Percentiles rank a stretch among this genome's conserved stretches.
These are phyloP conservation scores for Solanum raphanifolium DNA, from an alignment of 257 asterid genomes.

Conservation along the genomic window DNA sequence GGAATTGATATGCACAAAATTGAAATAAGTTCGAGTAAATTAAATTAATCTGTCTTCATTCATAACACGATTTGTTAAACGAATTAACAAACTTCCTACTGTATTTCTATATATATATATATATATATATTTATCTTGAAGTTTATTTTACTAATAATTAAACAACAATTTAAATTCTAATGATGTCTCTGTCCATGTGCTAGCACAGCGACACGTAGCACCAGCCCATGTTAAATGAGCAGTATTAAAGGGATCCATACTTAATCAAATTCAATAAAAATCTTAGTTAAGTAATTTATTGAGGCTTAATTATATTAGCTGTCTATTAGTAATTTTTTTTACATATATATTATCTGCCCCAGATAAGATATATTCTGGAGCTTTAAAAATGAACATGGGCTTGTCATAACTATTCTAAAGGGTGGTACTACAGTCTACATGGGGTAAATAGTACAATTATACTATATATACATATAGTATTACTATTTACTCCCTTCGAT, in stretches of 20 bases:
- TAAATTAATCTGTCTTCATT: not conserved
- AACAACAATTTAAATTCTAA: not conserved
- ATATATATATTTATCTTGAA: not conserved
- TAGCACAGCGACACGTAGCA: not conserved
- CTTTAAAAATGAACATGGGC: not conserved
- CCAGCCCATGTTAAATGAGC: not conserved
- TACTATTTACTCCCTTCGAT: not conserved
- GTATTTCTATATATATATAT: not conserved
- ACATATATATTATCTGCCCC: not conserved
- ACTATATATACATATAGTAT: not conserved
- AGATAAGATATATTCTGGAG: conserved; percentile 1
- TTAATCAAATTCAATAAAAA: not conserved
- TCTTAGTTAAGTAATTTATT: not conserved
- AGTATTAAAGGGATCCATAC: not conserved
- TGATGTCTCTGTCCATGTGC: not conserved
- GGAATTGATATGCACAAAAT: not conserved
- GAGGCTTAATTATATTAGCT: not conserved
- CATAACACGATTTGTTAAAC: not conserved
- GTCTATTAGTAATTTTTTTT: not conserved
- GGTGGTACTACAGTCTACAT: not conserved
- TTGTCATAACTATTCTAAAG: not conserved
- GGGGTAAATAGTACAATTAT: not conserved
- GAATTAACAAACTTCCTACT: not conserved
- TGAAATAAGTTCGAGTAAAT: not conserved
- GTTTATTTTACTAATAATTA: not conserved